These are phyloP conservation scores for Pythium insidiosum DNA, from an alignment of 352 stramenopile genomes.

Conservation along the genomic window DNA sequence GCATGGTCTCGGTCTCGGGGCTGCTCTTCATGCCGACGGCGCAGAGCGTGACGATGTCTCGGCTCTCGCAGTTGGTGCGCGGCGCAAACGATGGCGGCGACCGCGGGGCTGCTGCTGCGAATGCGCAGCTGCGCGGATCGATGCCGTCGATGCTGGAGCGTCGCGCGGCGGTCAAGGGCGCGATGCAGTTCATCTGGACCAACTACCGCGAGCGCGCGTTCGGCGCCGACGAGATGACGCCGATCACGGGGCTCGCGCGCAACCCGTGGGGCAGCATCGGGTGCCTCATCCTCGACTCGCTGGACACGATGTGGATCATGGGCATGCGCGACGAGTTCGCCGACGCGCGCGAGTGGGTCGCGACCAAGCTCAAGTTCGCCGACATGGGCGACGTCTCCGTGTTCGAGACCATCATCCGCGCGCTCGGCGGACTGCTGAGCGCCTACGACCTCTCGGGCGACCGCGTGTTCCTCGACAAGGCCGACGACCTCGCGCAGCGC, in stretches of 20 bases:
- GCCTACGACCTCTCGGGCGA: constrained; percentile 91
- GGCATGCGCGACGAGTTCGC: constrained; percentile 87
- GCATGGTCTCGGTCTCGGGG: too few species aligned
- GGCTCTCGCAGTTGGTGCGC: too few species aligned
- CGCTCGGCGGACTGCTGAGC: constrained; percentile 95
- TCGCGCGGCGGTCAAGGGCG: constrained; percentile 35
- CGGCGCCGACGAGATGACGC: constrained; percentile 93
- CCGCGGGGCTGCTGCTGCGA: too few species aligned
- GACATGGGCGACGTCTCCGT: constrained; percentile 87
- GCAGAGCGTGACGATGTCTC: too few species aligned
- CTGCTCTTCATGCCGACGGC: too few species aligned
- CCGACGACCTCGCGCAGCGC: constrained; percentile 87
- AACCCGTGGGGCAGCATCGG: constrained; percentile 88
- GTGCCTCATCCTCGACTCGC: constrained; percentile 90
- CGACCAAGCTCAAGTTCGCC: constrained; percentile 68
- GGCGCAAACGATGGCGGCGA: too few species aligned
- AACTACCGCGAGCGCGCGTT: constrained; percentile 94
- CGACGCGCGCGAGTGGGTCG: constrained; percentile 84
- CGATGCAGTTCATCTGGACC: constrained; percentile 77
- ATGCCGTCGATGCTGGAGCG: too few species aligned
- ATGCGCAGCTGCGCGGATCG: too few species aligned
- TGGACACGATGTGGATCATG: constrained; percentile 98
- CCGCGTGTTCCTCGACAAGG: constrained; percentile 87
- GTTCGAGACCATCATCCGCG: constrained; percentile 99
- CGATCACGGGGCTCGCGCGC: constrained; percentile 38